Evolutionary conservation across 192 early-diverging fungal species (phyloP).

Genomic region (Entomortierella lignicola): DNA sequence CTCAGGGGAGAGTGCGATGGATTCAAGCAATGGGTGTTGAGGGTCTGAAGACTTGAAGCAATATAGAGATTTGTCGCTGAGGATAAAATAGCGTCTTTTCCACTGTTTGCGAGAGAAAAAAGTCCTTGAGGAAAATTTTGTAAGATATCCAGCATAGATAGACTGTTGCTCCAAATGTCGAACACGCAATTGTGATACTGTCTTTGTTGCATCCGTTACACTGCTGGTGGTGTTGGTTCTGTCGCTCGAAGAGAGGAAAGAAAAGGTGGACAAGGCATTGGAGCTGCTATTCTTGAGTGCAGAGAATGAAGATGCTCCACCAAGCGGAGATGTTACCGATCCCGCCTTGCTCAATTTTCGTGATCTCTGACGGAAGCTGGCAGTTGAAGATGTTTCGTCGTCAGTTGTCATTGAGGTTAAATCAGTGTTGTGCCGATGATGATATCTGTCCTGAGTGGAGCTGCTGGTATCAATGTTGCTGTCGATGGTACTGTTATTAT

Average conservation of each 20-base stretch:
- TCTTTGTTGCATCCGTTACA: neutral
- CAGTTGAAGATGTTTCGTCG: slow-evolving; percentile 42
- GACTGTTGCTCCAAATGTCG: slow-evolving; percentile 38
- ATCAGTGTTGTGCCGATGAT: slow-evolving; percentile 7
- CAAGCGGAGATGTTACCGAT: slow-evolving; percentile 33
- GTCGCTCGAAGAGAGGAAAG: slow-evolving; percentile 19
- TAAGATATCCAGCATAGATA: slow-evolving; percentile 44
- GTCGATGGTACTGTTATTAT: neutral
- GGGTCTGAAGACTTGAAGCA: slow-evolving; percentile 58
- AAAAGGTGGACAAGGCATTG: slow-evolving; percentile 13
- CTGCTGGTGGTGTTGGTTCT: slow-evolving; percentile 6
- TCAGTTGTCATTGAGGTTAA: slow-evolving; percentile 31
- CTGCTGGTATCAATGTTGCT: neutral
- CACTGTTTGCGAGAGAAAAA: slow-evolving; percentile 56
- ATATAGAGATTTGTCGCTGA: slow-evolving; percentile 49
- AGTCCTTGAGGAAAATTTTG: slow-evolving; percentile 49
- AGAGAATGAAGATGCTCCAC: slow-evolving; percentile 15
- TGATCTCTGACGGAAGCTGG: slow-evolving; percentile 36
- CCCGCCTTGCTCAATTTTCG: slow-evolving; percentile 39
- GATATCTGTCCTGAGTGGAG: neutral
- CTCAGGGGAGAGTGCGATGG: slow-evolving; percentile 38
- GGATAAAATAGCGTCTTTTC: slow-evolving; percentile 57
- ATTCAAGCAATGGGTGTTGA: slow-evolving; percentile 42
- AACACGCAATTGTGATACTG: slow-evolving; percentile 29
- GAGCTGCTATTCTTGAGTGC: slow-evolving; percentile 9